Base-by-base conservation (phyloP, 495 filamentous ascomycete species). In the Immersiella caudata region DNA sequence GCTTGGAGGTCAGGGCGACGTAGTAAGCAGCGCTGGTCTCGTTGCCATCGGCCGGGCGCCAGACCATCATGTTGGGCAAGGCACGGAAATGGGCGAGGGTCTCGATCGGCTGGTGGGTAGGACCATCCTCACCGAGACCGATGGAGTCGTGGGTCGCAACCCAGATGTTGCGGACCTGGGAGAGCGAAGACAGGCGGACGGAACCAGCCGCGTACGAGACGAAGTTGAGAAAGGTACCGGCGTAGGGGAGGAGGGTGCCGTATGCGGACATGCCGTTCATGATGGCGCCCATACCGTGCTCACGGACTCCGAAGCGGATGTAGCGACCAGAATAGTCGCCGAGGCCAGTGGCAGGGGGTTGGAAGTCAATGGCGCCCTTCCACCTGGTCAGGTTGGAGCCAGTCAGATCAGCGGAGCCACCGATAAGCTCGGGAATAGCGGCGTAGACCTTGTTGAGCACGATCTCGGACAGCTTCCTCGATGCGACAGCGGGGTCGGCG, bases 31-130 rank as follows among this genome's bases (percentile, higher is more conserved):
- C 93, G 78, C 91, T 94, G 74, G 90, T 94, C 90, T 99, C 95
- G 84, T 99, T 99, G 72, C 95, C 95, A 76, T 99, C 95, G 66
- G 95, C 95, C 67, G 95, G 95, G 77, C 95, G 95, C 95, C 95
- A 99, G 74, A 98, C 96, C 95, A 98, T 97, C 87, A 90, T 92
- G 90, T 99, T 99, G 71, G 95, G 95, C 71, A 98, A 87, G 65
- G 96, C 96, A 80, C 95, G 95, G 93, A 98, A 98, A 82, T 99
- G 95, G 68, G 95, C 91, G 58, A 99, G 89, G n/a, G 93, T 97
- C 88, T 99, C 95, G 75, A 99, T 96, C 76, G 95, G 95, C 86
- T 99, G 95, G 85, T 99, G 95, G 62, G 95, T 99, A 66, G 95
- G 95, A 65, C 95, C 95, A 76, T 99, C 95, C 84, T 99, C 96